phyloP scores from a whole-genome alignment of 2,329 filamentous ascomycete genomes.

The Exophiala calicioides region DNA sequence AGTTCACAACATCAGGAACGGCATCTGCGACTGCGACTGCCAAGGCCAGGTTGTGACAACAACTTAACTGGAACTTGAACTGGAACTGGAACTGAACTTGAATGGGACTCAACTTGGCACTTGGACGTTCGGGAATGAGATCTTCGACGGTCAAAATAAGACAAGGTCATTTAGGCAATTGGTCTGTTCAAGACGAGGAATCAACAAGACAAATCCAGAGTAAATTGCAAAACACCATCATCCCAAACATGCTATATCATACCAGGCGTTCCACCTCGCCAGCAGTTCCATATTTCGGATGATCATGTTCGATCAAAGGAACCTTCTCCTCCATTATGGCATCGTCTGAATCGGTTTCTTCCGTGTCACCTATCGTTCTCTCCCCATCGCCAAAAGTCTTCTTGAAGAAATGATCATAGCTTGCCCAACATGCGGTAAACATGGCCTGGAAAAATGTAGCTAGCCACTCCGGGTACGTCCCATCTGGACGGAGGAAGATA shows the following conservation, averaged over 20 bases:
- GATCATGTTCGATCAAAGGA: constrained; percentile 18
- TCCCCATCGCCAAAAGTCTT: constrained; percentile 83
- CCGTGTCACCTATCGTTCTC: constrained; percentile 49
- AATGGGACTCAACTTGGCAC: too few relatives aligned
- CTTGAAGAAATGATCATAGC: constrained; percentile 66
- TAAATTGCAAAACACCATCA: not conserved
- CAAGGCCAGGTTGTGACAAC: too few relatives aligned
- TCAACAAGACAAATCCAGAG: not conserved
- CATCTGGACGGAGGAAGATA: constrained; percentile 64
- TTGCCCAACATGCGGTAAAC: constrained; percentile 62
- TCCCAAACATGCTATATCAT: constrained; percentile 5
- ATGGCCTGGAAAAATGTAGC: constrained; percentile 52
- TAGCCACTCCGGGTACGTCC: constrained; percentile 69
- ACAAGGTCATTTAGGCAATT: too few relatives aligned
- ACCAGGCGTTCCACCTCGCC: constrained; percentile 14
- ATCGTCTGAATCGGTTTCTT: constrained; percentile 16
- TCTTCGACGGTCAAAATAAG: too few relatives aligned
- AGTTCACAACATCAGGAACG: too few relatives aligned
- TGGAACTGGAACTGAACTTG: too few relatives aligned
- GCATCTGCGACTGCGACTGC: too few relatives aligned
- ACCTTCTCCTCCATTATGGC: constrained; percentile 21
- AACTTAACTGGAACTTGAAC: too few relatives aligned
- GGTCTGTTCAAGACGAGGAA: not conserved
- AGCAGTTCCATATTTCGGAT: constrained; percentile 18
- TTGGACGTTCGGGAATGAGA: too few relatives aligned